Conservation (phyloP, 2,329 filamentous ascomycete genomes). For the Podosphaera aphanis region DNA sequence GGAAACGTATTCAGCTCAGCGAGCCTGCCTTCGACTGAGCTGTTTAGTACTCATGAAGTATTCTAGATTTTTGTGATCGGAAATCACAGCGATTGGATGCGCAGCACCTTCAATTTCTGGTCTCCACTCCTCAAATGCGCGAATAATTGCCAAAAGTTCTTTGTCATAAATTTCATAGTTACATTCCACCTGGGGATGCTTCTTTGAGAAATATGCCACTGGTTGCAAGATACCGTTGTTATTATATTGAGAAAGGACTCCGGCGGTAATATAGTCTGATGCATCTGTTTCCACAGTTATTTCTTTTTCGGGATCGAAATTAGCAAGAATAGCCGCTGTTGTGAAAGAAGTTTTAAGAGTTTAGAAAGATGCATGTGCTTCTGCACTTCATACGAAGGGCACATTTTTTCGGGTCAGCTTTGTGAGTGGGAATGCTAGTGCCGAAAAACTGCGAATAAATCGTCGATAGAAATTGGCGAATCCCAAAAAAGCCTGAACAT, state of each 20-base stretch:
- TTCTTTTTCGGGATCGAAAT: background rate
- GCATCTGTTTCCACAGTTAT: background rate
- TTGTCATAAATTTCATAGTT: constrained; percentile 1
- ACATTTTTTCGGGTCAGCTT: background rate
- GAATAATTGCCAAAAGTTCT: background rate
- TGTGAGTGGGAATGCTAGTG: background rate
- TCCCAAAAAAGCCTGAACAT: background rate
- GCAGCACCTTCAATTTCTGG: background rate
- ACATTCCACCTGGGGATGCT: background rate
- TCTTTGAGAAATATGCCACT: no score
- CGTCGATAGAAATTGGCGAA: constrained; percentile 1
- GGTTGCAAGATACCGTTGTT: no score
- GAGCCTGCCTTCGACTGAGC: background rate
- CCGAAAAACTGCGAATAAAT: background rate
- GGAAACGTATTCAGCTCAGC: background rate
- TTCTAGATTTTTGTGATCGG: background rate
- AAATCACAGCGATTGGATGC: background rate
- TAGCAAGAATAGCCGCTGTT: background rate
- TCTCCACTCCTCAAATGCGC: background rate
- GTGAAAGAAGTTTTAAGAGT: background rate
- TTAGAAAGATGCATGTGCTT: no score
- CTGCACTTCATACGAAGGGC: no score
- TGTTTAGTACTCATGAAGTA: background rate
- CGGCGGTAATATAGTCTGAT: background rate
- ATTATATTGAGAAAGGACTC: background rate